Evolutionary conservation across 257 asterid species (phyloP), one percentile per base, ranked within the genome.

Genomic region (Petunia secreta): DNA sequence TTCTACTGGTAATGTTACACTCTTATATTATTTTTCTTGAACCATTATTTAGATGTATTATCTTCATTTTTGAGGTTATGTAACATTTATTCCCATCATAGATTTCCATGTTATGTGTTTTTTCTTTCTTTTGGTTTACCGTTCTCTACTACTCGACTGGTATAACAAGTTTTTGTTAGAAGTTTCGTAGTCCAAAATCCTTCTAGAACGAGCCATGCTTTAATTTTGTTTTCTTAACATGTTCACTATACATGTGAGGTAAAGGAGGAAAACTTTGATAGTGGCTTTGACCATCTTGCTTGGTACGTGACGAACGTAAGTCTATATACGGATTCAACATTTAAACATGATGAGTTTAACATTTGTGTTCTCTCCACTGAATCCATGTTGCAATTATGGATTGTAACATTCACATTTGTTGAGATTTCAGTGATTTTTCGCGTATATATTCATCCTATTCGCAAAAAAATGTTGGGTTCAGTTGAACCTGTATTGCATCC

Each of bases 51-150:
- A 3, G 6, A 48, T 71, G 77, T 68, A 10, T 46, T 69, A 46
- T 44, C 58, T 16, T 46, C 2, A 69, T 16, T 69, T 69, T 9
- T 46, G 41, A 46, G 41, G 59, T 46, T 40, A 2, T 68, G 58
- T 44, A 69, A 46, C n/a, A 4, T 16, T 8, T 44, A 15, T n/a
- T 46, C 34, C 44, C 34, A 71, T 71, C n/a, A 5, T 48, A 36
- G 15, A 73, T 44, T 73, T 71, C 25, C 78, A 73, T 73, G 11
- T 53, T 46, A 10, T 46, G 43, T 71, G 25, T 46, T 46, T 64
- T 64, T 64, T 25, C 5, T 64, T 39, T 1, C 39, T 65, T 63
- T 11, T 5, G 25, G 11, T 71, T 71, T 66, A 14, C 7, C 14
- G 41, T 41, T 66, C 13, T 66, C 37, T 66, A 43, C 39, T n/a